Evolutionary conservation across 2,329 filamentous ascomycete genomes (phyloP).

Genomic region (Beauveria sp.): DNA sequence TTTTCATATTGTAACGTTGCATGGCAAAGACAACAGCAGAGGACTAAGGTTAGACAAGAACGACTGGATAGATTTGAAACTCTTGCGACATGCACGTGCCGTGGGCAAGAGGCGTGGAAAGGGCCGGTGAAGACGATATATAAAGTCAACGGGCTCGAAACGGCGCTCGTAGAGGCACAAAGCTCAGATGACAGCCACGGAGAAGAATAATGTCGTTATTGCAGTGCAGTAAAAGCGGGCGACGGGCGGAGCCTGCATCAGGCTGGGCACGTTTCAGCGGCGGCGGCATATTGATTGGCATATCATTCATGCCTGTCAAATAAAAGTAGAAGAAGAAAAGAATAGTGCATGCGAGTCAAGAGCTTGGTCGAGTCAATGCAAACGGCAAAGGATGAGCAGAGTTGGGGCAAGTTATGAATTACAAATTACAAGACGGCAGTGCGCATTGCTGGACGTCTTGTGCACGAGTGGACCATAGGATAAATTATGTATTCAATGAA

Average conservation of each 20-base stretch:
- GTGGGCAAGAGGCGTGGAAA: no score
- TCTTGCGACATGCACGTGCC: no score
- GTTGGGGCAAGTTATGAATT: no score
- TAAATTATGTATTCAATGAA: no score
- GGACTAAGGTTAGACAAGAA: no score
- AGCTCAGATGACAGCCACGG: not conserved
- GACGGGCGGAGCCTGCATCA: not conserved
- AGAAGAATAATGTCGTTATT: not conserved
- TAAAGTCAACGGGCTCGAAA: not conserved
- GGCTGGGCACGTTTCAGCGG: slow-evolving; percentile 2
- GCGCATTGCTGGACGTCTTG: not conserved
- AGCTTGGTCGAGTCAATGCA: not conserved
- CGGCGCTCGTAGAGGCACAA: not conserved
- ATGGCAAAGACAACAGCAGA: no score
- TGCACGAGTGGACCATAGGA: not conserved
- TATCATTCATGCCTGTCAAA: not conserved
- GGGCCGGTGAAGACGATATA: no score
- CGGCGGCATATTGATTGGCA: not conserved
- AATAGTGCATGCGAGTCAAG: not conserved
- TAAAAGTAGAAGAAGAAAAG: not conserved
- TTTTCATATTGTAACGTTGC: no score
- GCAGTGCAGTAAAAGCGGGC: not conserved
- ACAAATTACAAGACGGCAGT: no score
- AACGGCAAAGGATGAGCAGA: not conserved
- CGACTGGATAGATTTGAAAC: no score